A percentile compares a stretch with the other conserved stretches of the same genome.
phyloP scores from a whole-genome alignment of 441 rosid genomes.

The Corymbia citriodora region DNA sequence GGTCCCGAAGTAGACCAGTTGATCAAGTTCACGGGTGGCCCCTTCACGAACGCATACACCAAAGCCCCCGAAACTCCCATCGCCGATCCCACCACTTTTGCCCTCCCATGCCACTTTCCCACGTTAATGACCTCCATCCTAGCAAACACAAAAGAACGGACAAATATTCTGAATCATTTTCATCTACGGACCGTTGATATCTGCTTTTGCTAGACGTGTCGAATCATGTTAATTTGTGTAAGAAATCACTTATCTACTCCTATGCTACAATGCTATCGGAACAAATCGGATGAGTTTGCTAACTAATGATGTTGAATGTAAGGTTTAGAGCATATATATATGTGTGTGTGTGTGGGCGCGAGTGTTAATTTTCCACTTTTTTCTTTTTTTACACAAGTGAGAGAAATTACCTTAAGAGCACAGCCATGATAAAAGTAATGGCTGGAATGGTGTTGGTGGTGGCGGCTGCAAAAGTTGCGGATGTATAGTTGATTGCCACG shows the following conservation, averaged over 20 bases:
- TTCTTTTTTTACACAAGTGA: background rate
- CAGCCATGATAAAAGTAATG: conserved; percentile 61
- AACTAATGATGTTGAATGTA: background rate
- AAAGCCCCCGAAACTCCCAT: conserved; percentile 59
- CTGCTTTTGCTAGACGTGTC: background rate
- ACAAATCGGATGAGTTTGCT: background rate
- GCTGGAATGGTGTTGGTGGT: conserved; percentile 72
- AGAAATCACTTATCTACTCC: background rate
- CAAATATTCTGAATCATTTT: background rate
- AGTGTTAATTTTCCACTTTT: background rate
- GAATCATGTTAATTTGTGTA: background rate
- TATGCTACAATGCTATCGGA: background rate
- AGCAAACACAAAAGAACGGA: background rate
- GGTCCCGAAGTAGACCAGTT: conserved; percentile 8
- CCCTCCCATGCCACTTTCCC: conserved; percentile 32
- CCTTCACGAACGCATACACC: conserved; percentile 71
- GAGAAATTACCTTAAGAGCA: conserved; percentile 37
- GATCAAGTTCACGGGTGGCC: conserved; percentile 37
- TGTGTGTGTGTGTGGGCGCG: too few relatives aligned
- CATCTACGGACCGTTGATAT: background rate
- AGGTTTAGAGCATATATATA: background rate
- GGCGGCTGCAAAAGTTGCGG: conserved; percentile 91
- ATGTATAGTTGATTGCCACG: conserved; percentile 56
- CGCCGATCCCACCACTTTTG: conserved; percentile 62
- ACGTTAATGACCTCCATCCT: conserved; percentile 50